Base-by-base conservation (phyloP, 208 protist genomes). In the Trichomonas gallinae region DNA sequence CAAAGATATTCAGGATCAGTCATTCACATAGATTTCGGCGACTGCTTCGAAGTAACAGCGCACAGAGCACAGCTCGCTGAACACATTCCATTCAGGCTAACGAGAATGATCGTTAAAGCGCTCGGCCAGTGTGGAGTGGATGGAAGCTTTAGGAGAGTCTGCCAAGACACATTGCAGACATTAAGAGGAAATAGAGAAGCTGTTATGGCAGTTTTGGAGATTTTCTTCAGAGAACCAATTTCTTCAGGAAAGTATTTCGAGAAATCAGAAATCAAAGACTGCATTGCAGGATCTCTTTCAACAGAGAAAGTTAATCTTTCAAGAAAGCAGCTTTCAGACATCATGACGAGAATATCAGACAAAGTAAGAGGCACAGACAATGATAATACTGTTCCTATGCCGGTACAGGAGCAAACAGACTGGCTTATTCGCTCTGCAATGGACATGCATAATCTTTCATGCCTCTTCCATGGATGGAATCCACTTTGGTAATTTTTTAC, bases 31-130 rank as follows among this genome's bases (percentile, higher is more conserved):
- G 93, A 96, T 96, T 96, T 82, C 23, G 51, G 51, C 46, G 93
- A 97, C 40, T 97, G 97, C 31, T 97, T 97, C 40, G 97, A 97
- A 85, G 96, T 96, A 0, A 96, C 96, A 46, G 97, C 88, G 15
- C n/a, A 97, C 34, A 2, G 96, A 58, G 81, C 45, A 31, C 49
- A 87, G 63, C 40, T 96, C 40, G 49, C 93, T 1, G 93, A 96
- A 34, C 42, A 4, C 8, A 81, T 96, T 96, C 93, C 93, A n/a
- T 96, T 96, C 63, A 38, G 93, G 82, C 44, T 96, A 0, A 96
- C 93, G 9, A 23, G 93, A 31, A 96, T 40, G 13, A 96, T 96
- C 6, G 34, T 82, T 10, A 26, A 34, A 44, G 42, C 49, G 2
- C 36, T 96, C 13, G 93, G 93, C 3, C 51, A 36, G 31, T 45